Base-by-base conservation (phyloP, 2,329 filamentous ascomycete species). In the Zymoseptoria crescenta region DNA sequence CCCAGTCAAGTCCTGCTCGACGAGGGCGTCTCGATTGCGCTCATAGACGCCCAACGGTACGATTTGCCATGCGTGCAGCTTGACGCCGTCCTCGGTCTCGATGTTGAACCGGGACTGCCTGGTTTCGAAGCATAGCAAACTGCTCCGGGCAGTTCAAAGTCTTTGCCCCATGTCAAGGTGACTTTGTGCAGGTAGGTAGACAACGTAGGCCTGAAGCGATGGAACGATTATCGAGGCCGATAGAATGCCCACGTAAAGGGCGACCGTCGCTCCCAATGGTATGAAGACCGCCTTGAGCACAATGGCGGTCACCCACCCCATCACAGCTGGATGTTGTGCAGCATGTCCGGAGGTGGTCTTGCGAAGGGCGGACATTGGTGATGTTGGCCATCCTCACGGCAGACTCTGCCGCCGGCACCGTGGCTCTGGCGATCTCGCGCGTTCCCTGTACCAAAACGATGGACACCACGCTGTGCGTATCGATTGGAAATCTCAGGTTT, bases 141-240 rank as follows among this genome's bases (percentile, higher is more conserved):
- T 72, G 67, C 63, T 81, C 79, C 1, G 78, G 78, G 3, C 76
- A 62, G 63, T 81, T 74, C 16, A 81, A 72, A 60, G n/a, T 81
- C 75, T 65, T 79, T 77, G 63, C 77, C 79, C 80, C 81, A 83
- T 16, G 81, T 83, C 67, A 82, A 74, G 5, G 77, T 78, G 6
- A 83, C 70, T 2, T 73, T 72, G 64, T 85, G 77, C 1, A 85
- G 75, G 64, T 84, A 85, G 75, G 64, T 84, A 85, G 24, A 85
- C 79, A 28, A 78, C 79, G 63, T 86, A 80, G 19, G 76, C 74
- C 69, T 86, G 82, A 35, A 84, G 72, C 20, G 67, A 74, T 8
- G 35, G 35, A 41, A 16, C 35, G 35, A 41, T 16, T 13, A 41
- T 41, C 35, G 16, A 16, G 13, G 35, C 35, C 35, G 35, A 41